Conservation (phyloP, 2,329 filamentous ascomycete species). For the Fusarium poae region DNA sequence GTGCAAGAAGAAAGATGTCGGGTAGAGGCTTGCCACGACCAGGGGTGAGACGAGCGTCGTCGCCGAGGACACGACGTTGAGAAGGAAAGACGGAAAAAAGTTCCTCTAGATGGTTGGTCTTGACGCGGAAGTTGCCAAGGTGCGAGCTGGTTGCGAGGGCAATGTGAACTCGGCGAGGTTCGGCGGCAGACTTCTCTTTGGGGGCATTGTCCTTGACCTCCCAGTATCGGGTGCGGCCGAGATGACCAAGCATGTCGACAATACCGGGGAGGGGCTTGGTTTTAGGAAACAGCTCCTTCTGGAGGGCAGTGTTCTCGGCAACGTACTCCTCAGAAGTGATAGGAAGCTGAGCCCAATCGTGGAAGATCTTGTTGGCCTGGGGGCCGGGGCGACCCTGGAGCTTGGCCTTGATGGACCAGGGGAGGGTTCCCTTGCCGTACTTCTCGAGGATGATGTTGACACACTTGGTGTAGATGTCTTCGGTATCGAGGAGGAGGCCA, state of each 20-base stretch:
- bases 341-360: constrained; percentile 87
- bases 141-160: constrained; percentile 89
- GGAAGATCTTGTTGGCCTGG: constrained; percentile 67
- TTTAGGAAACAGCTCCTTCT: constrained; percentile 77
- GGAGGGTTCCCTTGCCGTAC: constrained; percentile 80
- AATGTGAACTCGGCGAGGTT: constrained; percentile 72
- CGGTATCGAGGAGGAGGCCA: constrained; percentile 91
- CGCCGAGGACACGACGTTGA: constrained; percentile 83
- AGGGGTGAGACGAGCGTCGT: constrained; percentile 80
- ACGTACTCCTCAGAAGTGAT: constrained; percentile 78
- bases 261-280: constrained; percentile 86
- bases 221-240: constrained; percentile 68
- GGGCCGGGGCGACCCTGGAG: constrained; percentile 73
- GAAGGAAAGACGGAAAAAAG: constrained; percentile 75
- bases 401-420: constrained; percentile 94
- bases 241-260: constrained; percentile 71
- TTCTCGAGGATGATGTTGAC: constrained; percentile 85
- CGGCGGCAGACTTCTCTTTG: constrained; percentile 26
- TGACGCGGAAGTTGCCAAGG: constrained; percentile 78
- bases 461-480: constrained; percentile 87
- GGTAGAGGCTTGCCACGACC: constrained; percentile 95
- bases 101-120: constrained; percentile 73
- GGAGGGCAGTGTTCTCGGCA: constrained; percentile 70
- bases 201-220: constrained; percentile 53
- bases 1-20: constrained; percentile 91